Conservation (phyloP, 345 rosid genomes). For the Sapria himalayana region DNA sequence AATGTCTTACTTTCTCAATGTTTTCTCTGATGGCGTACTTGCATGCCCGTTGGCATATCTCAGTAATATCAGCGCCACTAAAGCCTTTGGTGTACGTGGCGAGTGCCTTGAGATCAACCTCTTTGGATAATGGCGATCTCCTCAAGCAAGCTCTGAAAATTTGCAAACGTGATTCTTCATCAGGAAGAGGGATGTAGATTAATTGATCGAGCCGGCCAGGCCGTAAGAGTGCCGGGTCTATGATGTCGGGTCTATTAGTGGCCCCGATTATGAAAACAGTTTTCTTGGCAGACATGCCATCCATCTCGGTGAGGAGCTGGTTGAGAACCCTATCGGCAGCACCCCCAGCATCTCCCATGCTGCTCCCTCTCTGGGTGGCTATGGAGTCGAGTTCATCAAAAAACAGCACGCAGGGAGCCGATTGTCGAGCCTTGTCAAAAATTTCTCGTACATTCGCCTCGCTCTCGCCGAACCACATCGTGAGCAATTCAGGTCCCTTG, state of each 20-base stretch:
- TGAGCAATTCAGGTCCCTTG: conserved; percentile 89
- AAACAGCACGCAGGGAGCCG: conserved; percentile 90
- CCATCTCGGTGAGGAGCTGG: conserved; percentile 95
- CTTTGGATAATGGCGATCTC: conserved; percentile 74
- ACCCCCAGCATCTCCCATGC: conserved; percentile 88
- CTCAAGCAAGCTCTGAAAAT: conserved; percentile 82
- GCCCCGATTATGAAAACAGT: conserved; percentile 93
- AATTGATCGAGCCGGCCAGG: conserved; percentile 92
- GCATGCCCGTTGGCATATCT: conserved; percentile 85
- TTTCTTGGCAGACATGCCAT: conserved; percentile 92
- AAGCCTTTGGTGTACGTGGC: conserved; percentile 86
- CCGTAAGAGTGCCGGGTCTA: conserved; percentile 80
- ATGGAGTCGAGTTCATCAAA: conserved; percentile 93
- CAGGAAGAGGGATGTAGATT: conserved; percentile 91
- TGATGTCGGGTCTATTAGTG: conserved; percentile 84
- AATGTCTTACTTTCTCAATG: conserved; percentile 52
- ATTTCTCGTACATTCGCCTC: conserved; percentile 94
- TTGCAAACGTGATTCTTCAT: conserved; percentile 68
- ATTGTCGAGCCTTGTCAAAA: conserved; percentile 85
- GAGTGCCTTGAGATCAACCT: conserved; percentile 67
- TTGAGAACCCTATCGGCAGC: conserved; percentile 92
- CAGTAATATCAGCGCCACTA: conserved; percentile 94
- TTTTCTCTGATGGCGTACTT: conserved; percentile 89
- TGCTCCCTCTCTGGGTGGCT: conserved; percentile 96
- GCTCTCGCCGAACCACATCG: conserved; percentile 98